phyloP scores from a whole-genome alignment of 495 filamentous ascomycete species.

The Aspergillus sparsus region DNA sequence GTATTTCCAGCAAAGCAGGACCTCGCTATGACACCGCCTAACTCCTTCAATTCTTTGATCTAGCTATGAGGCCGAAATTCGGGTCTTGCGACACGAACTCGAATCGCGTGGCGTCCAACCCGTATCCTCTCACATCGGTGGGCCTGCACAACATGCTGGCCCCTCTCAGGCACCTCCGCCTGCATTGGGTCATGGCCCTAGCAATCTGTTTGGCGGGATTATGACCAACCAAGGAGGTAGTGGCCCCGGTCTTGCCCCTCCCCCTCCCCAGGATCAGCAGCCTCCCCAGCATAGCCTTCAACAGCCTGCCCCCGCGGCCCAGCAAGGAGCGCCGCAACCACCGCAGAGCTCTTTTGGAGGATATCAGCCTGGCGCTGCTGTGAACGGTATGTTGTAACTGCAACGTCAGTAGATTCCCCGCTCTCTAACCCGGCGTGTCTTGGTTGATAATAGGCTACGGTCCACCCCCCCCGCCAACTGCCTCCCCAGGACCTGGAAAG shows the following conservation, averaged over 20 bases:
- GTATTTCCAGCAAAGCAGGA: constrained; percentile 25
- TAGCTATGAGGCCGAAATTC: constrained; percentile 93
- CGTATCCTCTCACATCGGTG: constrained; percentile 63
- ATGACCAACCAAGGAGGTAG: constrained; percentile 89
- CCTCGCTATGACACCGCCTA: not conserved
- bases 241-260: constrained; percentile 85
- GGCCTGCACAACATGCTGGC: constrained; percentile 68
- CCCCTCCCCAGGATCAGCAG: constrained; percentile 65
- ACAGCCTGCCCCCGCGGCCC: constrained; percentile 59
- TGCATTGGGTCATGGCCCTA: constrained; percentile 85
- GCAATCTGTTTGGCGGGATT: constrained; percentile 90
- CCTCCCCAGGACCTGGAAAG: constrained; percentile 82
- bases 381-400: constrained; percentile 61
- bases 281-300: constrained; percentile 61
- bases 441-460: constrained; percentile 52
- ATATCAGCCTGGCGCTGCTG: constrained; percentile 63
- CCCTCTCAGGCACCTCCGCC: constrained; percentile 81
- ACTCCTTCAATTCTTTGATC: constrained; percentile 9
- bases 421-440: constrained; percentile 32
- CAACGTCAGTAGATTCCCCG: constrained; percentile 20
- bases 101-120: constrained; percentile 78
- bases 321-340: constrained; percentile 63
- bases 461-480: constrained; percentile 75
- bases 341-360: constrained; percentile 59
- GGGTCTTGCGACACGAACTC: constrained; percentile 81